These are phyloP conservation scores for Globisporangium spinosum DNA, from an alignment of 352 stramenopile species.

Conservation along the genomic window DNA sequence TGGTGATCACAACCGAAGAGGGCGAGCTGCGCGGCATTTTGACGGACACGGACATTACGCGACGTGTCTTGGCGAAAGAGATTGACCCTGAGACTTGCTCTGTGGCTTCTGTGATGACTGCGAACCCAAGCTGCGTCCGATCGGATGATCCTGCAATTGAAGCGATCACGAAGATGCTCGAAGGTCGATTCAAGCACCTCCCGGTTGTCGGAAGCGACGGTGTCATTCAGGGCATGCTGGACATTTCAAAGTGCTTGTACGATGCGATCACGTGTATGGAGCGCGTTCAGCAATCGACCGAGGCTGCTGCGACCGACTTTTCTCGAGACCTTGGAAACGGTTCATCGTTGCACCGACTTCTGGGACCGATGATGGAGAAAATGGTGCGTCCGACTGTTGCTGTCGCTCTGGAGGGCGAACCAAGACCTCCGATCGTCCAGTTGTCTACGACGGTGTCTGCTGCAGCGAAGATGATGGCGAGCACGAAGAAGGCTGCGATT, in stretches of 20 bases:
- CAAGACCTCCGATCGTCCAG: slow-evolving; percentile 74
- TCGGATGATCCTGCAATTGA: slow-evolving; percentile 82
- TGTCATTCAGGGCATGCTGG: slow-evolving; percentile 79
- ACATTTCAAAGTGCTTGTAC: slow-evolving; percentile 89
- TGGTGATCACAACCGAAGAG: slow-evolving; percentile 83
- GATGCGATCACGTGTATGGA: slow-evolving; percentile 87
- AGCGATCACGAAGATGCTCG: slow-evolving; percentile 87
- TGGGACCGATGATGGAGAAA: slow-evolving; percentile 88
- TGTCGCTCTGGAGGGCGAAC: slow-evolving; percentile 74
- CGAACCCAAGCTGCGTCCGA: slow-evolving; percentile 72
- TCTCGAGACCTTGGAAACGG: slow-evolving; percentile 67
- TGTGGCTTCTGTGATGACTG: slow-evolving; percentile 83
- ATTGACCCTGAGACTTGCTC: slow-evolving; percentile 77
- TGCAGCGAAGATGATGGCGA: slow-evolving; percentile 83
- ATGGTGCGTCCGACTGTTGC: slow-evolving; percentile 86
- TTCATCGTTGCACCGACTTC: slow-evolving; percentile 65
- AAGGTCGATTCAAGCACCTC: slow-evolving; percentile 86
- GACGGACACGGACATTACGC: slow-evolving; percentile 85
- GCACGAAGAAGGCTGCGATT: slow-evolving; percentile 82
- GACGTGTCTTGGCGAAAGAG: slow-evolving; percentile 75
- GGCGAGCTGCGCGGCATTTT: slow-evolving; percentile 82
- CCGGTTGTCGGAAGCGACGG: slow-evolving; percentile 71
- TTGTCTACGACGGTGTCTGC: slow-evolving; percentile 64
- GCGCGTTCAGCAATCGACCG: slow-evolving; percentile 82
- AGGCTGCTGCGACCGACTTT: slow-evolving; percentile 74